Percentiles rank a stretch among this genome's conserved stretches.
Evolutionary conservation across 148 eudicot genomes (phyloP).

Genomic region (Rhododendron mucronatum): DNA sequence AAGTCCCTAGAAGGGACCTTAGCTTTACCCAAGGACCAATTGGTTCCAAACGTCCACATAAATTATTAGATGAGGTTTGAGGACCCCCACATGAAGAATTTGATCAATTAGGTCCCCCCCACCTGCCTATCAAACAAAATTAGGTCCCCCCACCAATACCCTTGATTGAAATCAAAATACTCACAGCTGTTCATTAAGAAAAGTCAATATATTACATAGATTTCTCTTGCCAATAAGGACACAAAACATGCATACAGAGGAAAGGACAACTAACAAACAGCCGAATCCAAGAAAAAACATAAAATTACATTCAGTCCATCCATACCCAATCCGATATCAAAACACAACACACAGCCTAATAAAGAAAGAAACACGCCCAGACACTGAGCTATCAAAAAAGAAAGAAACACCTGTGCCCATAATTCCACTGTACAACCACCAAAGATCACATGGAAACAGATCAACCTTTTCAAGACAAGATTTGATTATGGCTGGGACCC

Average conservation of each 20-base stretch:
- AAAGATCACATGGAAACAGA: slow-evolving; percentile 3
- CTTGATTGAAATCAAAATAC: background rate
- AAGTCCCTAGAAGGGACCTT: background rate
- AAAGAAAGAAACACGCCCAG: background rate
- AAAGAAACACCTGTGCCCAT: background rate
- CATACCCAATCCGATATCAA: background rate
- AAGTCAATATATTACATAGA: background rate
- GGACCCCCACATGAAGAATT: background rate
- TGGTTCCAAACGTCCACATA: background rate
- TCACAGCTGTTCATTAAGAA: background rate
- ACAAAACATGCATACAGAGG: background rate
- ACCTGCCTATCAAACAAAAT: no score
- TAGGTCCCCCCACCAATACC: background rate
- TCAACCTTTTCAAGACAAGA: slow-evolving; percentile 6
- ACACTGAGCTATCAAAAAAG: background rate
- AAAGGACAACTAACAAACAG: background rate
- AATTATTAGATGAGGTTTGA: background rate
- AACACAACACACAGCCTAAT: background rate
- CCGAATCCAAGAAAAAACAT: background rate
- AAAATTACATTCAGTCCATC: background rate
- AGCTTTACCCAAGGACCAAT: background rate
- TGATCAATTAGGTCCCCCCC: background rate
- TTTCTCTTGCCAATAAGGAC: background rate
- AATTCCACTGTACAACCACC: slow-evolving; percentile 4
- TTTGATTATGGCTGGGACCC: slow-evolving; percentile 12